phyloP scores from a whole-genome alignment of 1,139 yeast species.

The Kluyveromyces sp. region DNA sequence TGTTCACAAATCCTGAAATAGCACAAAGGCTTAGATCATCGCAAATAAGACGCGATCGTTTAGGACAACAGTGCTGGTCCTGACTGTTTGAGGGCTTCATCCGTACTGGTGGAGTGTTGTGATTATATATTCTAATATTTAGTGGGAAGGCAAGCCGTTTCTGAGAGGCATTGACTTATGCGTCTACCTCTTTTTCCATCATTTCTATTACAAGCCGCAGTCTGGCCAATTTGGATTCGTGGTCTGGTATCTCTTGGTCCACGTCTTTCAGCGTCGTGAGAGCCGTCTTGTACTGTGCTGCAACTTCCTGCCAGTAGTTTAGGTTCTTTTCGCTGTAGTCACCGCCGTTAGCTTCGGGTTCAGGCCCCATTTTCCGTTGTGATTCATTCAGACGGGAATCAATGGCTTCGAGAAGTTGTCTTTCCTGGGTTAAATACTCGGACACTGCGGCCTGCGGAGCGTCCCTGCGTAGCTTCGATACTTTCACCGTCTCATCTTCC shows the following conservation, averaged over 20 bases:
- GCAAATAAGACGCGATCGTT: background rate
- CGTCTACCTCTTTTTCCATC: conserved; percentile 17
- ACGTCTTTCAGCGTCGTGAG: conserved; percentile 12
- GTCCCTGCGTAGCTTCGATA: conserved; percentile 46
- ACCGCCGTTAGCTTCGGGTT: background rate
- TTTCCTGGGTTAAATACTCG: conserved; percentile 25
- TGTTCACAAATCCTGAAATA: background rate
- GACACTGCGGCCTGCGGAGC: conserved; percentile 38
- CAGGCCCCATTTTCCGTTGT: background rate
- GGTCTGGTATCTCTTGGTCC: conserved; percentile 13
- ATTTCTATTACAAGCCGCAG: conserved; percentile 15
- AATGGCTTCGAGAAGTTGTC: conserved; percentile 19
- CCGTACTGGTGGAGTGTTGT: too few species aligned
- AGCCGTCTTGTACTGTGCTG: conserved; percentile 20
- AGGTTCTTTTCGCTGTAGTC: conserved; percentile 11
- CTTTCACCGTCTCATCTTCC: conserved; percentile 50
- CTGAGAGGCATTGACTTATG: too few species aligned
- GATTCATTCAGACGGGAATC: conserved; percentile 16
- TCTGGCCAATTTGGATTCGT: conserved; percentile 13
- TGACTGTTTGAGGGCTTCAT: too few species aligned
- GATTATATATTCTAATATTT: too few species aligned
- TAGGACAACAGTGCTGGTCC: background rate
- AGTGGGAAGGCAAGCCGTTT: too few species aligned
- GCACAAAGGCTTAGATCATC: background rate
- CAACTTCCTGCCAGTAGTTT: conserved; percentile 17